Evolutionary conservation across 345 rosid genomes (phyloP), one percentile per base, ranked within the genome.

Genomic region (Balakata baccata): DNA sequence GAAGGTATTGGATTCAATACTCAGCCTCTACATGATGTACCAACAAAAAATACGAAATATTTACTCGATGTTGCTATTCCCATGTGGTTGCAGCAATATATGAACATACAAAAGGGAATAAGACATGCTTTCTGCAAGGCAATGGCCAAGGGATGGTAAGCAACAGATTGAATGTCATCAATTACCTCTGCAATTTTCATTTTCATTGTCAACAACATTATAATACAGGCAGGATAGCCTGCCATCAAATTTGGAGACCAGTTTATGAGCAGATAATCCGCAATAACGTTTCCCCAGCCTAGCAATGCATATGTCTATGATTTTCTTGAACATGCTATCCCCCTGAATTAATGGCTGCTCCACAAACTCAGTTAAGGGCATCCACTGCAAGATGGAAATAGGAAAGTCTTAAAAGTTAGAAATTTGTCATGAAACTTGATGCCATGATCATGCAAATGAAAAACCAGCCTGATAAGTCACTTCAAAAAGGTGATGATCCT

Each of bases 291-390:
- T 90, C 25, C 85, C 83, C 49, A 88, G 76, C 54, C 92, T 87
- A 3, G 89, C 92, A 9, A 92, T 84, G 82, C 94, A 92, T 16
- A 91, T 95, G 54, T 92, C 96, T 0, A 85, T 88, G n/a, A 95
- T 84, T 80, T 88, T 91, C 83, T 84, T 92, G 86, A 95, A 95
- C 98, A 95, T 88, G 29, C 76, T 68, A 74, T 95, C 98, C 58
- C 80, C 93, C 82, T 78, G 81, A 74, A 89, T 89, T 69, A 88
- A 74, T 0, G 97, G 98, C 75, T 91, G 98, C 85, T 91, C 87
- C 61, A 95, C 87, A 76, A 87, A 92, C 68, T 95, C 94, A 59
- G 37, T 79, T 56, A 95, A 71, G 2, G 97, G 93, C 98, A 95
- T 95, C 99, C 98, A 95, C 98, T 92, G 82, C 75, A 75, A 20